Base-by-base conservation (phyloP, 2,329 filamentous ascomycete genomes). In the Fusarium marasasianum region DNA sequence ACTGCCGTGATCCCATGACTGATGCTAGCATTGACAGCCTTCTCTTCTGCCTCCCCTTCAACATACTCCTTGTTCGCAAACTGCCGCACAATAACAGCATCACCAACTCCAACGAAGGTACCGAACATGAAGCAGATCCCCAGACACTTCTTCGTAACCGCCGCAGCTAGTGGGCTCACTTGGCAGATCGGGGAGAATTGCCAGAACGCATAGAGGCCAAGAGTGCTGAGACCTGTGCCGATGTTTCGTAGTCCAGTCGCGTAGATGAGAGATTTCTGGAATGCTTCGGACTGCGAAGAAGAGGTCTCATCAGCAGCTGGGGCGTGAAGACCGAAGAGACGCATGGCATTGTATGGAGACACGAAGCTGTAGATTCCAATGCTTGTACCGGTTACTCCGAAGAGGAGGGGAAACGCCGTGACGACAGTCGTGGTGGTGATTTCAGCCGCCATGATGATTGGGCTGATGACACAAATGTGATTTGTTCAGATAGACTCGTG, bases 301-400 rank as follows among this genome's bases (percentile, higher is more conserved):
- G 41, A 31, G 13, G 13, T 12, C 14, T 74, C 69, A 5, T 58
- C 50, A 2, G 58, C 6, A 17, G 45, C 18, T 24, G 71, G 24
- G 12, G 9, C 22, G 3, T 41, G 50, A 17, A 74, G 45, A 3
- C 71, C 71, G 10, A 72, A 74, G 17, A 50, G 38, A 20, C 63
- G 71, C 13, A 72, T 62, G 22, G 67, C 38, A n/a, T 68, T 38
- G 29, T 47, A 57, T 14, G 71, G 71, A 1, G 71, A 74, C 2
- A 74, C 45, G 38, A 74, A 74, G 50, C 71, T 72, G 50, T 74
- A 74, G 35, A 74, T 69, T 37, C 71, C 71, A 22, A 74, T 26
- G 22, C 71, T 57, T 8, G 65, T 53, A 29, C 67, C 40, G 1
- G 58, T 55, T 20, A 72, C 35, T 41, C 71, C 55, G n/a, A 74